Evolutionary conservation across 1,284 basidiomycete genomes (phyloP).

Genomic region (Hemileia vastatrix): DNA sequence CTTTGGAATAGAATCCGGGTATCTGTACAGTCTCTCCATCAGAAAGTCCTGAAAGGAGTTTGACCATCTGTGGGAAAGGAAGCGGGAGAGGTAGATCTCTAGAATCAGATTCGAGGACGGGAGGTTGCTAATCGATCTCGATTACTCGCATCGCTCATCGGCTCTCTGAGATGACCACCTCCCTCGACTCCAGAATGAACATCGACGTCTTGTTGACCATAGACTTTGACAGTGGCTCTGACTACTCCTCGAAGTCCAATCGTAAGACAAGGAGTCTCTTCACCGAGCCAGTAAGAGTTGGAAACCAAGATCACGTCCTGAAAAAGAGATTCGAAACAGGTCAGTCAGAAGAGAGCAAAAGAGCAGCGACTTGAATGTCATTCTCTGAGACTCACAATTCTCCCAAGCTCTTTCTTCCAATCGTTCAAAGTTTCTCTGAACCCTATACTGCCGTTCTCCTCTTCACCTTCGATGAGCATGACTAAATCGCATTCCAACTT

Average conservation of each 20-base stretch:
- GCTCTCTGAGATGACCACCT: slow-evolving; percentile 37
- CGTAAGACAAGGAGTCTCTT: slow-evolving; percentile 83
- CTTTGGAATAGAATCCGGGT: too few species aligned
- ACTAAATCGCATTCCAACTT: slow-evolving; percentile 75
- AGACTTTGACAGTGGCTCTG: slow-evolving; percentile 28
- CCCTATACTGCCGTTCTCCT: slow-evolving; percentile 78
- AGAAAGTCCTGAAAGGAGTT: slow-evolving; percentile 30
- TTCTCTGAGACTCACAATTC: slow-evolving; percentile 9
- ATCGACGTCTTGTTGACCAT: slow-evolving; percentile 25
- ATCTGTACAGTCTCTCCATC: too few species aligned
- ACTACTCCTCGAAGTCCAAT: slow-evolving; percentile 89
- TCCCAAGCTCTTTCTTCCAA: slow-evolving; percentile 53
- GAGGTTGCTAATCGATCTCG: neutral
- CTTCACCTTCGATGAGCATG: slow-evolving; percentile 88
- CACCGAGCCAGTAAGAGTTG: slow-evolving; percentile 94
- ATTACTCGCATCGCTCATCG: slow-evolving; percentile 35
- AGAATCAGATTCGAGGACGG: neutral
- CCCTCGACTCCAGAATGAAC: slow-evolving; percentile 66
- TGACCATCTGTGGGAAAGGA: slow-evolving; percentile 29
- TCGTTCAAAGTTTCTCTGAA: slow-evolving; percentile 64
- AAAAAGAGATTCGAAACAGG: too few species aligned
- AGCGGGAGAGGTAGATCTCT: neutral
- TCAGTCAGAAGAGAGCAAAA: neutral
- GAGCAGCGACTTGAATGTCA: neutral
- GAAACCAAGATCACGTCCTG: slow-evolving; percentile 75